These are phyloP conservation scores for Fonsecaea monophora DNA, from an alignment of 2,329 filamentous ascomycete genomes.

Conservation along the genomic window DNA sequence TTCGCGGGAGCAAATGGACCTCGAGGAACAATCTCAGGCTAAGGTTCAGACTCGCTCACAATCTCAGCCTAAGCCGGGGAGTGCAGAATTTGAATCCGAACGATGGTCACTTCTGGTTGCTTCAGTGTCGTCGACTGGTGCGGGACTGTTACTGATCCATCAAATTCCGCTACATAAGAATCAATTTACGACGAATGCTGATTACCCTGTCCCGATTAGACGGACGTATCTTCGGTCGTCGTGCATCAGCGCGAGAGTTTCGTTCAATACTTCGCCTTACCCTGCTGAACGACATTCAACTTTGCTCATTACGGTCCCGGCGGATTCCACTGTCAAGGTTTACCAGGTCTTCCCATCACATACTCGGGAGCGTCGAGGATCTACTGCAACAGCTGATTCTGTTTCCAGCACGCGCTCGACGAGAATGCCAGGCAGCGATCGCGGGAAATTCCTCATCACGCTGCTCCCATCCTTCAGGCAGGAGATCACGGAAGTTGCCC, in stretches of 20 bases:
- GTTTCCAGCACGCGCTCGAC: slow-evolving; percentile 32
- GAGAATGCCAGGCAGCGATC: slow-evolving; percentile 39
- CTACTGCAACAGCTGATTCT: slow-evolving; percentile 45
- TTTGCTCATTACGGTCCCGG: slow-evolving; percentile 61
- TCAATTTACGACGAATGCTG: slow-evolving; percentile 43
- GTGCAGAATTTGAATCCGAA: slow-evolving; percentile 33
- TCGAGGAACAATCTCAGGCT: slow-evolving; percentile 43
- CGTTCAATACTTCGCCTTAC: slow-evolving; percentile 62
- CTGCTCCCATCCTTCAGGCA: slow-evolving; percentile 51
- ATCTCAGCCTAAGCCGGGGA: slow-evolving; percentile 27
- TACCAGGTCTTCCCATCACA: slow-evolving; percentile 59
- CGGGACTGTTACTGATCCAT: slow-evolving; percentile 54
- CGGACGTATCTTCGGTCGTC: slow-evolving; percentile 58
- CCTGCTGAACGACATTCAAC: slow-evolving; percentile 61
- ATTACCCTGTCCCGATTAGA: slow-evolving; percentile 53
- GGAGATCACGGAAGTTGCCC: slow-evolving; percentile 35
- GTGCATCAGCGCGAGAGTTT: slow-evolving; percentile 53
- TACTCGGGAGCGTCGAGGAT: slow-evolving; percentile 42
- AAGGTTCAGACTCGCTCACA: slow-evolving; percentile 44
- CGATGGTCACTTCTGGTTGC: slow-evolving; percentile 56
- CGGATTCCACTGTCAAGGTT: slow-evolving; percentile 62
- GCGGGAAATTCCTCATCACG: slow-evolving; percentile 54
- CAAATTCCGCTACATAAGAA: slow-evolving; percentile 47
- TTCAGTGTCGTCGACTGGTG: slow-evolving; percentile 53
- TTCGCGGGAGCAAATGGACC: slow-evolving; percentile 41